A percentile compares a stretch with the other conserved stretches of the same genome.
These are phyloP conservation scores for Geranium incanum DNA, from an alignment of 441 rosid genomes.

Conservation along the genomic window DNA sequence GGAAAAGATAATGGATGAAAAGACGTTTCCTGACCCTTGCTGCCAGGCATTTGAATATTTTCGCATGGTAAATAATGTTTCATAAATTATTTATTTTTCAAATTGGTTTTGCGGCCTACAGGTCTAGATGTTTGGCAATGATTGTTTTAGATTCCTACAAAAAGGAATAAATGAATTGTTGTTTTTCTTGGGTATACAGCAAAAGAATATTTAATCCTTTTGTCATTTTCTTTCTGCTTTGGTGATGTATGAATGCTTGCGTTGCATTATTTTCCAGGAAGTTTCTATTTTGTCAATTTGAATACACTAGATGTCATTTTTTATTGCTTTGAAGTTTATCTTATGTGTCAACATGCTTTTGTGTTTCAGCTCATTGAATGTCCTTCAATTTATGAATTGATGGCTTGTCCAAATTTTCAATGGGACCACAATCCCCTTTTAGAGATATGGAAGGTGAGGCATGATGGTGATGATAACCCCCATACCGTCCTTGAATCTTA, in stretches of 20 bases:
- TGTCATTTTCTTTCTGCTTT: not conserved
- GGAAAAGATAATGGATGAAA: not conserved
- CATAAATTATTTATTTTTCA: too few species aligned
- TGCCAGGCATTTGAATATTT: not conserved
- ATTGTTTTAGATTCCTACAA: not conserved
- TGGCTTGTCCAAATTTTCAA: conserved; percentile 62
- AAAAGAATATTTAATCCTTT: not conserved
- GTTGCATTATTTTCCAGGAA: not conserved
- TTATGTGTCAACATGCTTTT: conserved; percentile 1
- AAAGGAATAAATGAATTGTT: not conserved
- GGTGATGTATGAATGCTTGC: not conserved
- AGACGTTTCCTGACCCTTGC: not conserved
- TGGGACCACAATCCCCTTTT: conserved; percentile 68
- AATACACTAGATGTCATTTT: too few species aligned
- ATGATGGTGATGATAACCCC: conserved; percentile 41
- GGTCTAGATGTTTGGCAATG: not conserved
- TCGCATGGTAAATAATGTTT: not conserved
- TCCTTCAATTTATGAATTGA: conserved; percentile 85
- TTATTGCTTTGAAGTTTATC: not conserved
- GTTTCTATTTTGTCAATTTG: not conserved
- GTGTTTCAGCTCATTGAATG: conserved; percentile 87
- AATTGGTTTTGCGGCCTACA: not conserved
- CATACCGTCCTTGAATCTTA: conserved; percentile 58
- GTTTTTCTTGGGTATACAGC: not conserved
- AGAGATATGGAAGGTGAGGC: conserved; percentile 73